Base-by-base conservation (phyloP, 306 rosid genomes). In the Gleditsia sinensis region DNA sequence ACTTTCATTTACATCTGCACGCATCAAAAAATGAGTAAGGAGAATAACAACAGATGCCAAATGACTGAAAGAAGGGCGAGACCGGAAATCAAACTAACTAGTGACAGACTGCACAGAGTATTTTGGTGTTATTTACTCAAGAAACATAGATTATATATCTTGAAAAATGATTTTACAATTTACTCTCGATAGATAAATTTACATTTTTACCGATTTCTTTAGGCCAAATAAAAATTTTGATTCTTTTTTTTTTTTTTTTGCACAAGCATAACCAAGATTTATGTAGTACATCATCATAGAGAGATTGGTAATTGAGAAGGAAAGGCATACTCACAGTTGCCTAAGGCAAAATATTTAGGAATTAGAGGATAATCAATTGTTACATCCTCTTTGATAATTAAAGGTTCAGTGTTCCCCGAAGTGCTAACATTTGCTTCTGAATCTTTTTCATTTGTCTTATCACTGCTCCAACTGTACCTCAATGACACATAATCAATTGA, bases 321-420 rank as follows among this genome's bases (percentile, higher is more conserved):
- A 42, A 59, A 64, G 61, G 59, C 27, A 63, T 39, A 84, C 96
- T 85, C 81, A 93, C 97, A 88, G 61, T 83, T 85, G 16, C 82
- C 84, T 43, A 78, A 73, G 53, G 87, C 32, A 39, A 82, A 78
- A 67, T 75, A 81, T 74, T 81, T 82, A 28, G 81, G 68, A 40
- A 84, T 73, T 50, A 89, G 77, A 56, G 90, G 93, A 82, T 75
- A 71, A 59, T 86, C 86, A 76, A 77, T 51, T 19, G 86, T 70
- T 40, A 27, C 67, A 65, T 85, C 86, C 73, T 69, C 89, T 77
- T 86, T 51, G 17, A 48, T 82, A 78, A 81, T 67, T 45, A 62
- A 71, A 78, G 86, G 87, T 74, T 77, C 57, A 36, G 16, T n/a
- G 60, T 77, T 78, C 75, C 71, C 85, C 30, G 85, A 74, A 73